Evolutionary conservation across 2,329 filamentous ascomycete species (phyloP), one percentile per base, ranked within the genome.

Genomic region (Colletotrichum navitas): DNA sequence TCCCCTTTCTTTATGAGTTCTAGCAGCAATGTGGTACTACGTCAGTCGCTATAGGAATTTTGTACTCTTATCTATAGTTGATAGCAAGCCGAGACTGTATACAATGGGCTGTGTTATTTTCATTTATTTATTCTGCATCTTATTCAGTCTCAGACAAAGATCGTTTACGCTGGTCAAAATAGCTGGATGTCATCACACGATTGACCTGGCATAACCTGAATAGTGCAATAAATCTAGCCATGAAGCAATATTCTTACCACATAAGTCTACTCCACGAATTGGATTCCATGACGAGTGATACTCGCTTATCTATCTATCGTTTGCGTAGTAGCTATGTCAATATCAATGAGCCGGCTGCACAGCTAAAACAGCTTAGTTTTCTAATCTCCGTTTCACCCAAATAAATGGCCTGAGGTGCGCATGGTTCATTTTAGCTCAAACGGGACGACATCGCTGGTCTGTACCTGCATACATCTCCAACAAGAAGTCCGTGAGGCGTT

Each of bases 221-320:
- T 51, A 26, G 5, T 29, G 12, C 24, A 26, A 51, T 2, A 29
- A 18, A 18, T 16, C 24, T 18, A 18, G 26, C 14, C 24, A 8
- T 5, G 4, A n/a, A 29, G 1, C 0, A 4, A 5, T 14, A 6
- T 32, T 5, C 21, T 7, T 36, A 24, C 18, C 0, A 5, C 2
- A 11, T 8, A 4, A 36, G 5, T 14, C 1, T 14, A 36, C 12
- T 16, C 10, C 2, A 14, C 5, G 1, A 55, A 36, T 2, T 36
- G 21, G 16, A 45, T 11, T 14, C 18, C 21, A 14, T 12, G 1
- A 2, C 3, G 5, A 7, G 4, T 36, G 5, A n/a, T 5, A n/a
- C 5, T 2, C 3, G 14, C 2, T 16, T 18, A 12, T 51, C 14
- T 3, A 29, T 12, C 6, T 29, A 12, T 18, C 2, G 14, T 29